Conservation (phyloP, 1,139 yeast species). For the Lodderomyces margitis region DNA sequence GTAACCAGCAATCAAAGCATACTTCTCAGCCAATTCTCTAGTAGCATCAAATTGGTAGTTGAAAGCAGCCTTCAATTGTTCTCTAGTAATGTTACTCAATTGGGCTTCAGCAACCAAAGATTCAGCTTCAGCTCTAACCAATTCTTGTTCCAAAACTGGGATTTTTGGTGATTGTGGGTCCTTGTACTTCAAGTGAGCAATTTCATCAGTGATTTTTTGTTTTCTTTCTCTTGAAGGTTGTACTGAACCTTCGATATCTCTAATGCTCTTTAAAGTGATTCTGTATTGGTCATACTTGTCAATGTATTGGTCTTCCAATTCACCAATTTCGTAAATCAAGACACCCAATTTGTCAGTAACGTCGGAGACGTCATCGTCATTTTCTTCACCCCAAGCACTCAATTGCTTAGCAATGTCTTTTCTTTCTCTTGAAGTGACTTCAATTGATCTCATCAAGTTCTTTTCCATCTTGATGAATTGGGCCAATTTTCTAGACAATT, state of each 20-base stretch:
- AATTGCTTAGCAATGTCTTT: slow-evolving; percentile 96
- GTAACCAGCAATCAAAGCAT: slow-evolving; percentile 96
- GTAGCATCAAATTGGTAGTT: slow-evolving; percentile 95
- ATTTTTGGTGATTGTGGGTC: slow-evolving; percentile 98
- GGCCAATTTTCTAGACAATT: slow-evolving; percentile 85
- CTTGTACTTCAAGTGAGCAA: slow-evolving; percentile 96
- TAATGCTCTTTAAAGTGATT: slow-evolving; percentile 87
- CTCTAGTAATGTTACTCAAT: slow-evolving; percentile 95
- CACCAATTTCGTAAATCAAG: slow-evolving; percentile 92
- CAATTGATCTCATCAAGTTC: slow-evolving; percentile 91
- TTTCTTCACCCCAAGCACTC: slow-evolving; percentile 96
- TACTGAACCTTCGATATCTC: slow-evolving; percentile 96
- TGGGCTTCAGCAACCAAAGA: slow-evolving; percentile 99
- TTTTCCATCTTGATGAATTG: slow-evolving; percentile 94
- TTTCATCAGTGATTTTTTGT: slow-evolving; percentile 95
- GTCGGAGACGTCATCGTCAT: slow-evolving; percentile 95
- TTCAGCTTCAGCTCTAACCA: slow-evolving; percentile 98
- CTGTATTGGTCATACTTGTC: slow-evolving; percentile 98
- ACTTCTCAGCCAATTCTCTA: slow-evolving; percentile 94
- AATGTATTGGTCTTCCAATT: slow-evolving; percentile 95
- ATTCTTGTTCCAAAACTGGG: slow-evolving; percentile 92
- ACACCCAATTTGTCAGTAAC: slow-evolving; percentile 98
- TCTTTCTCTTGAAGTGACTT: slow-evolving; percentile 91
- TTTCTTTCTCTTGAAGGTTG: slow-evolving; percentile 98
- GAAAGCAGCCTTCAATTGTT: slow-evolving; percentile 95